phyloP scores from a whole-genome alignment of 2,329 filamentous ascomycete species.

The Coniella lustricola region DNA sequence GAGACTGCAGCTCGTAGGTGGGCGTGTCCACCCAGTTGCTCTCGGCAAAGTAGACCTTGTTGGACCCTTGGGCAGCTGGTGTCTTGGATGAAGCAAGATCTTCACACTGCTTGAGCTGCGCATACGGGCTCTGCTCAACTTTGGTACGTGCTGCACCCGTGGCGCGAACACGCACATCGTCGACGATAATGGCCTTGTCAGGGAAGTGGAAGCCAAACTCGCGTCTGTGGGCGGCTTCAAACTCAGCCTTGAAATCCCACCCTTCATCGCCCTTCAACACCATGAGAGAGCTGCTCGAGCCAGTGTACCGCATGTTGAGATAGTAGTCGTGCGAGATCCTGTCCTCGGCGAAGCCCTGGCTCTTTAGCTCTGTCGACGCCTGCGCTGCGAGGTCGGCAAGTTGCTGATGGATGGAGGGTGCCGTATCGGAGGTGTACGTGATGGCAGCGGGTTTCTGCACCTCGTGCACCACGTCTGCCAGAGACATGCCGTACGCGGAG shows the following conservation, averaged over 20 bases:
- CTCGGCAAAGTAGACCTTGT: conserved; percentile 17
- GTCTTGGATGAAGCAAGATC: background rate
- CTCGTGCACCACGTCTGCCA: conserved; percentile 31
- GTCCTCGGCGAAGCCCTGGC: conserved; percentile 34
- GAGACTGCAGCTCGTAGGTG: conserved; percentile 59
- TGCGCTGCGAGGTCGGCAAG: conserved; percentile 20
- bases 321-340: conserved; percentile 37
- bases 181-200: conserved; percentile 32
- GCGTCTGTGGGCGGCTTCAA: conserved; percentile 30
- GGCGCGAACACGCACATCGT: conserved; percentile 35
- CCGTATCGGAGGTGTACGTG: conserved; percentile 13
- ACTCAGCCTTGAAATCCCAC: conserved; percentile 28
- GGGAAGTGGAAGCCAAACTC: conserved; percentile 35
- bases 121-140: conserved; percentile 7
- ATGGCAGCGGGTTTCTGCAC: conserved; percentile 25
- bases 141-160: conserved; percentile 16
- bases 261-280: conserved; percentile 22
- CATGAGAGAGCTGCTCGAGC: conserved; percentile 37
- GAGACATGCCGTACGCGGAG: conserved; percentile 37
- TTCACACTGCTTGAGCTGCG: conserved; percentile 2
- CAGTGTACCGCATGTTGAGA: conserved; percentile 38
- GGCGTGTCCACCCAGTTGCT: conserved; percentile 42
- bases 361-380: conserved; percentile 29
- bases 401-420: conserved; percentile 16
- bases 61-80: conserved; percentile 6